Conservation (phyloP, 148 eudicot species). For the Salicornia ramosissima region DNA sequence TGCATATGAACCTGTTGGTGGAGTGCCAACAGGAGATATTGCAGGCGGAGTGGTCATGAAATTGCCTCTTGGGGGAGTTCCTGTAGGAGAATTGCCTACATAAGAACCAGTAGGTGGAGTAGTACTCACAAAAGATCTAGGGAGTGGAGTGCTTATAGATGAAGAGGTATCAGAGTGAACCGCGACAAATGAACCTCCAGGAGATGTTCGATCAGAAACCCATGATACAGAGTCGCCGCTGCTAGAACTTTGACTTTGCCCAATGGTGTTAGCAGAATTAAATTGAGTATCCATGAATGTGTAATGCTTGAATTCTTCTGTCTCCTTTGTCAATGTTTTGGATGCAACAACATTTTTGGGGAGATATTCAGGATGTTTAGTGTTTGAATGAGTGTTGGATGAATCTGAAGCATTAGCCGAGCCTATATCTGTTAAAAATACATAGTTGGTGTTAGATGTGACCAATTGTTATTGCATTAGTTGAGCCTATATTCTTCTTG, state of each 20-base stretch:
- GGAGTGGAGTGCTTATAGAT: background rate
- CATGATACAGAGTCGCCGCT: constrained; percentile 33
- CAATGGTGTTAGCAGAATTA: constrained; percentile 3
- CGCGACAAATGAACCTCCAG: constrained; percentile 20
- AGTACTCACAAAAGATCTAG: background rate
- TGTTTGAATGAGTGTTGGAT: constrained; percentile 35
- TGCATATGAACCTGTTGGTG: background rate
- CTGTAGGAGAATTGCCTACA: background rate
- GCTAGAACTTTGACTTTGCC: constrained; percentile 31
- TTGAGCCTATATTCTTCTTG: too few relatives aligned
- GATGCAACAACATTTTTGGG: constrained; percentile 35
- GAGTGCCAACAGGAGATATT: background rate
- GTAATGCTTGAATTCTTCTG: constrained; percentile 27
- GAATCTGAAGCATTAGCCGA: constrained; percentile 27
- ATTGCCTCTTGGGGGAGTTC: constrained; percentile 5
- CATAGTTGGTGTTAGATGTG: background rate
- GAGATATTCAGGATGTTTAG: constrained; percentile 40
- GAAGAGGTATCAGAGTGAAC: background rate
- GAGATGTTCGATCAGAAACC: constrained; percentile 28
- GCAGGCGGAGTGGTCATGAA: background rate
- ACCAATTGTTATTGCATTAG: background rate
- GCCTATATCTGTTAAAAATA: constrained; percentile 33
- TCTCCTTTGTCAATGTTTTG: constrained; percentile 30
- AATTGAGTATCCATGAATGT: constrained; percentile 7
- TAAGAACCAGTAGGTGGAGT: constrained; percentile 11